Evolutionary conservation across 75 land plant genomes (phyloP).

Genomic region (Pinus albicaulis): DNA sequence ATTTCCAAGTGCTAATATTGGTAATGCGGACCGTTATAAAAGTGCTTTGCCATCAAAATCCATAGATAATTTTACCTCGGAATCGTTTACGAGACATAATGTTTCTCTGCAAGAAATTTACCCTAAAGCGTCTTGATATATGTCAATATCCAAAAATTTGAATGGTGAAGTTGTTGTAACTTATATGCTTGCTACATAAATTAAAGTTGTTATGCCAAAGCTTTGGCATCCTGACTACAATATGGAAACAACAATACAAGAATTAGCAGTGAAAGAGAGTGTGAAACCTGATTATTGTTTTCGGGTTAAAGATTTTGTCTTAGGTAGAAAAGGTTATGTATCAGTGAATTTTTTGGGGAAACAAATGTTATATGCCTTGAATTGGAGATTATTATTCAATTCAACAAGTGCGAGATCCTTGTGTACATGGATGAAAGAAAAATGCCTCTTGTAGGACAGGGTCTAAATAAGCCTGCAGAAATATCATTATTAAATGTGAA

Average conservation of each 20-base stretch:
- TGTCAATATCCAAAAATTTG: no score
- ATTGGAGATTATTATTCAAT: constrained; percentile 82
- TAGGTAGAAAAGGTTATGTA: constrained; percentile 77
- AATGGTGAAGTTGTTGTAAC: constrained; percentile 78
- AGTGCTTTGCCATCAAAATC: no score
- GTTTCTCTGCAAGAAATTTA: no score
- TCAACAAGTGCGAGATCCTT: constrained; percentile 83
- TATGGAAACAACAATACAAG: constrained; percentile 83
- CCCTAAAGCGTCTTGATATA: no score
- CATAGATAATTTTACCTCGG: no score
- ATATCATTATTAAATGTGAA: constrained; percentile 78
- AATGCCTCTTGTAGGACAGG: constrained; percentile 87
- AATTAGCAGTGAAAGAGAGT: constrained; percentile 84
- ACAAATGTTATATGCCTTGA: constrained; percentile 89
- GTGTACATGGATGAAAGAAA: constrained; percentile 88
- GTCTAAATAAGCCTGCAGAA: constrained; percentile 89
- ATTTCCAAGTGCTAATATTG: no score
- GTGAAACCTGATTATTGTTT: constrained; percentile 78
- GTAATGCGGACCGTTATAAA: no score
- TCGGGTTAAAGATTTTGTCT: constrained; percentile 65
- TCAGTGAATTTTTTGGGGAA: constrained; percentile 74
- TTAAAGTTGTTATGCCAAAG: constrained; percentile 84
- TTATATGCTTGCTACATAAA: constrained; percentile 79
- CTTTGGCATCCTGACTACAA: constrained; percentile 76
- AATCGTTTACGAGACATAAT: no score